Conservation (phyloP, 129 eudicot genomes). For the Ambrosia trifida region DNA sequence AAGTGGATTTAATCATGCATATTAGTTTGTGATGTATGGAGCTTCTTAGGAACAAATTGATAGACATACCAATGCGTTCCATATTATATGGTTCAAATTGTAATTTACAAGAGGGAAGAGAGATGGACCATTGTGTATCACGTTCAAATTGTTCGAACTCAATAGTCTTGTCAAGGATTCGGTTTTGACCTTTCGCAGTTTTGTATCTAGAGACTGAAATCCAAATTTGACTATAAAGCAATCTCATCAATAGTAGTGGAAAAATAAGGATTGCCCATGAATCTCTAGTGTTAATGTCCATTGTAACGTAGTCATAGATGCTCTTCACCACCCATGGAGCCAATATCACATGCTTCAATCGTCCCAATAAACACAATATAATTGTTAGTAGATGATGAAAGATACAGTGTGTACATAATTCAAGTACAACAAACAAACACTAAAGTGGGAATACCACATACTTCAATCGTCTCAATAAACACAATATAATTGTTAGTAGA, state of each 20-base stretch:
- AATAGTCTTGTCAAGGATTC: constrained; percentile 63
- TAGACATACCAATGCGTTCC: neutral
- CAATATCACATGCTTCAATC: constrained; percentile 51
- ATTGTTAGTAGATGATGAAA: constrained; percentile 8
- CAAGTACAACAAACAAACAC: too few species aligned
- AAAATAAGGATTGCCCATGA: constrained; percentile 29
- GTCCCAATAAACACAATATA: neutral
- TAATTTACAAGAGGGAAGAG: neutral
- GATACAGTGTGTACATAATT: too few species aligned
- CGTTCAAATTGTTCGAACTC: constrained; percentile 86
- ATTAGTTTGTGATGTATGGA: too few species aligned
- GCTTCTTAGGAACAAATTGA: too few species aligned
- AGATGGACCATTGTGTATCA: constrained; percentile 57
- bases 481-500: constrained; percentile 7
- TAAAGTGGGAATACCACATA: constrained; percentile 40
- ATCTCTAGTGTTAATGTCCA: constrained; percentile 42
- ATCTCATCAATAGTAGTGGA: constrained; percentile 48
- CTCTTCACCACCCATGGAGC: constrained; percentile 66
- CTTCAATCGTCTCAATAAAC: constrained; percentile 30
- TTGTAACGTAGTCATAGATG: constrained; percentile 33
- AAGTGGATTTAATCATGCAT: too few species aligned
- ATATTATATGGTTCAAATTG: neutral
- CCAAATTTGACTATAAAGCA: constrained; percentile 69
- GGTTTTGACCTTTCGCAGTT: constrained; percentile 67
- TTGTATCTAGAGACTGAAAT: constrained; percentile 66